phyloP scores from a whole-genome alignment of 129 eudicot genomes.

The Silybum marianum region DNA sequence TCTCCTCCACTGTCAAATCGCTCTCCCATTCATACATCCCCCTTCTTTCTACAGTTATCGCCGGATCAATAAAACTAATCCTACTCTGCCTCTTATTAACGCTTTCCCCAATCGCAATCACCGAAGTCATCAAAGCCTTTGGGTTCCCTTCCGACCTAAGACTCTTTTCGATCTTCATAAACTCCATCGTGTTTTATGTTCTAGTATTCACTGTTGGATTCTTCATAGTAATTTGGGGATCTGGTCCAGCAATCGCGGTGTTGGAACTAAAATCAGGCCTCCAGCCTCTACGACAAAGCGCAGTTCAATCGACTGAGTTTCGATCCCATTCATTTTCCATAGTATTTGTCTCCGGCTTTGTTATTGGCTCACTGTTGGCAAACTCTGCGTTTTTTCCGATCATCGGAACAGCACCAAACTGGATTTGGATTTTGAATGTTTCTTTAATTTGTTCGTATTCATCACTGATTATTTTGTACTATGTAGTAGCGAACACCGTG shows the following conservation, averaged over 20 bases:
- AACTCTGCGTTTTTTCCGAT: background rate
- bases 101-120: background rate
- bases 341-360: background rate
- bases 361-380: background rate
- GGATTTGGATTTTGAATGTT: constrained; percentile 36
- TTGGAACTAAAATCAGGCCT: constrained; percentile 32
- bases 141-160: background rate
- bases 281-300: constrained; percentile 21
- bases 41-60: constrained; percentile 8
- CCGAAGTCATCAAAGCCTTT: background rate
- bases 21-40: constrained; percentile 9
- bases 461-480: constrained; percentile 12
- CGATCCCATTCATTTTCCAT: background rate
- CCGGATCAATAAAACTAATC: constrained; percentile 6
- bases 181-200: background rate
- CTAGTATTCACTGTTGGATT: background rate
- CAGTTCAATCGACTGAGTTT: constrained; percentile 10
- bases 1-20: constrained; percentile 26
- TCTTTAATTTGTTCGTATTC: constrained; percentile 33
- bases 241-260: constrained; percentile 10
- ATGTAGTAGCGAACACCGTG: constrained; percentile 55
- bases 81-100: background rate
- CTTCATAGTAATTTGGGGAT: constrained; percentile 17
- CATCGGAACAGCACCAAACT: constrained; percentile 1
- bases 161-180: background rate